These are phyloP conservation scores for Rhizopogon vinicolor DNA, from an alignment of 768 basidiomycete genomes.

Conservation along the genomic window DNA sequence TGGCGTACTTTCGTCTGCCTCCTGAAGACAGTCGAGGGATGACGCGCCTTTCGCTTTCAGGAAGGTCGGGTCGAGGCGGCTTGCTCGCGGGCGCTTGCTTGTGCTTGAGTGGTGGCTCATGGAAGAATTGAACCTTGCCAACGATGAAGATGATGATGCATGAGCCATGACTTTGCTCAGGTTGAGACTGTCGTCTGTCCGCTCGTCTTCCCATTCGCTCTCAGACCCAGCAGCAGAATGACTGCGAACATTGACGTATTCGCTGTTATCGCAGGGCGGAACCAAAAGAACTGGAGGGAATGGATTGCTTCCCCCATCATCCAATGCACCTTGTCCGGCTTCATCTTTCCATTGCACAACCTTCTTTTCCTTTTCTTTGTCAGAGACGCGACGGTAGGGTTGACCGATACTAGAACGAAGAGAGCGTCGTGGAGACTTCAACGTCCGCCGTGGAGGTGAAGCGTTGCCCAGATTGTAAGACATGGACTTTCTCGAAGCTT, in stretches of 20 bases:
- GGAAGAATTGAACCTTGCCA: conserved; percentile 20
- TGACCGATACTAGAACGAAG: conserved; percentile 59
- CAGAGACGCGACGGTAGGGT: conserved; percentile 60
- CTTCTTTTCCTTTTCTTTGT: conserved; percentile 63
- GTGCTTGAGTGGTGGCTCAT: conserved; percentile 9
- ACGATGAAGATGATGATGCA: conserved; percentile 29
- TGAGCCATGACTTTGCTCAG: conserved; percentile 41
- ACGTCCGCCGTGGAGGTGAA: conserved; percentile 46
- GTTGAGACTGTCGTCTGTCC: conserved; percentile 72
- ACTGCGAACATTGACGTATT: conserved; percentile 22
- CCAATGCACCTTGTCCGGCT: conserved; percentile 75
- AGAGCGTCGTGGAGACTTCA: conserved; percentile 68
- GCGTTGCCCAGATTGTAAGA: conserved; percentile 32
- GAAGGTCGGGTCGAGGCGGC: conserved; percentile 67
- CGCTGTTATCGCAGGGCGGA: conserved; percentile 33
- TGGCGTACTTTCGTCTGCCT: conserved; percentile 63
- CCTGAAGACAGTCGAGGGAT: conserved; percentile 59
- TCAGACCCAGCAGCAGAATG: conserved; percentile 62
- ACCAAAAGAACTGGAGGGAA: conserved; percentile 16
- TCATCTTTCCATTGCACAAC: conserved; percentile 87
- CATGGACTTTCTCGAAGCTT: conserved; percentile 38
- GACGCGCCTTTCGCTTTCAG: conserved; percentile 48
- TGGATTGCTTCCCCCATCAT: conserved; percentile 47
- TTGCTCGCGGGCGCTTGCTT: conserved; percentile 52
- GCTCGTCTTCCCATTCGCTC: conserved; percentile 90